Base-by-base conservation (phyloP, 1,284 basidiomycete genomes). In the Apiotrichum laibachii region DNA sequence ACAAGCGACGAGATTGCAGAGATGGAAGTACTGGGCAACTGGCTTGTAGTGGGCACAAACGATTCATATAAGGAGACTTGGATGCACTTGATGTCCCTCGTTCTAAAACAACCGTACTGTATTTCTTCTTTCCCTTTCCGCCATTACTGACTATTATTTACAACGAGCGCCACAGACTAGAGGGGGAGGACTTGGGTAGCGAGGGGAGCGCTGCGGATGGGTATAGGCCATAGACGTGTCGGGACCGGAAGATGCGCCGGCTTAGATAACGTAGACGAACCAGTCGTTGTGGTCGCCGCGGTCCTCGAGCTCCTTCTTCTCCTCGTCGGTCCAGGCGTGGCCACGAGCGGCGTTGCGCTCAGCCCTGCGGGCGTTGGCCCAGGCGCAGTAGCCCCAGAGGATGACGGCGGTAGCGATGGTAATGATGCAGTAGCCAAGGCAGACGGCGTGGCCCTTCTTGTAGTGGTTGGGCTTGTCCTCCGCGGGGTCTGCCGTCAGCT, bases 181-280 rank as follows among this genome's bases (percentile, higher is more conserved):
- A 31, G 26, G 26, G 7, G 26, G 40, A 12, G 7, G 16, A 42
- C 40, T 16, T 42, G 19, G 43, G 19, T 21, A 21, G 8, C 16
- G 16, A 42, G 16, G 40, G 40, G 10, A 18, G 19, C 18, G n/a
- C n/a, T 18, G 19, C 10, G 19, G n/a, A 11, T 18, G 19, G 19
- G 43, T 21, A n/a, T n/a, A 10, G n/a, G 18, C n/a, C 10, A 44
- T 31, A 8, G 43, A 10, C 43, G n/a, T 21, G n/a, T 21, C 11
- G 43, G 43, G 4, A 19, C 19, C 10, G 43, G 43, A 44, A n/a
- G 19, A 6, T n/a, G 6, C n/a, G 10, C 10, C 43, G 43, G 46
- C 49, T 62, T 69, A 72, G 57, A 67, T 66, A 50, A 62, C 62
- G 67, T 72, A 72, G 43, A 60, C 59, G 66, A 72, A 72, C 69